Evolutionary conservation across 768 basidiomycete species (phyloP), one percentile per base, ranked within the genome.

Genomic region (Naganishia friedmannii): DNA sequence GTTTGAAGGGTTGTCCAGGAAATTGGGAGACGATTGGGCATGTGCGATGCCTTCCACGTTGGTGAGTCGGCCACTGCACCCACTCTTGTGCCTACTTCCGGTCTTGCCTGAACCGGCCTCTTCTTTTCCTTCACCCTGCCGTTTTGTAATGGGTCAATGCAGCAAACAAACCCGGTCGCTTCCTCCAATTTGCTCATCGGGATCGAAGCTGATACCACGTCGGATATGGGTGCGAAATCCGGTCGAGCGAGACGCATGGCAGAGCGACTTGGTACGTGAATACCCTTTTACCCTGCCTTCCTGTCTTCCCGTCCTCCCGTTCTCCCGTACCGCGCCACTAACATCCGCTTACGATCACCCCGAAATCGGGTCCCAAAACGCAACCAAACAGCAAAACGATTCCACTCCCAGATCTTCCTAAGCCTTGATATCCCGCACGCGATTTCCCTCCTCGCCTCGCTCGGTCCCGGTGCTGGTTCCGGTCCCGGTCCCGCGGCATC

Each of bases 241-340:
- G 90, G 90, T 79, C 82, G 85, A 26, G 87, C 90, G 60, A 81
- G 87, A 73, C 82, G 88, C 69, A 90, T 93, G 88, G 88, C 89
- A 56, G 88, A 87, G 80, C 87, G 91, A 78, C 84, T 92, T 78
- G 90, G 91, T 92, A 83, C 83, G 84, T 55, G 57, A 63, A 65
- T 63, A 29, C 63, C 31, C 57, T 28, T n/a, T n/a, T n/a, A n/a
- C n/a, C n/a, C n/a, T n/a, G n/a, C n/a, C n/a, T n/a, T n/a, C n/a
- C n/a, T n/a, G n/a, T n/a, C n/a, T n/a, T n/a, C n/a, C n/a, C n/a
- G n/a, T n/a, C n/a, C n/a, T n/a, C n/a, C n/a, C n/a, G n/a, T n/a
- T n/a, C n/a, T n/a, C n/a, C n/a, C n/a, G n/a, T n/a, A n/a, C n/a
- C n/a, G n/a, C 34, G 4, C 34, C 34, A 37, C 34, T 37, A 37